These are phyloP conservation scores for Jamesozyma hellenica DNA, from an alignment of 805 yeast species.

Conservation along the genomic window DNA sequence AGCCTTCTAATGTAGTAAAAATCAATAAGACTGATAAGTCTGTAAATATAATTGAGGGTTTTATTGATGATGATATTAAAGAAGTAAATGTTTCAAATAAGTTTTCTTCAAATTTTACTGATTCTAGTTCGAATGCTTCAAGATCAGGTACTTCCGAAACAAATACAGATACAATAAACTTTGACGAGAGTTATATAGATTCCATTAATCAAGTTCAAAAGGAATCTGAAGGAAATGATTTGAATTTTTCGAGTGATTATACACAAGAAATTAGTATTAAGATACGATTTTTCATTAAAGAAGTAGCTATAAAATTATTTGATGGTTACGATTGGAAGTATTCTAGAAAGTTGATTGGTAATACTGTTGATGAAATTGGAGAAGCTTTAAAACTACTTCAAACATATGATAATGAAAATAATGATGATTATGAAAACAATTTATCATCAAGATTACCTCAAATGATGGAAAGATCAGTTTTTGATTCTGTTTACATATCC, in stretches of 20 bases:
- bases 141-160: not conserved
- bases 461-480: slow-evolving; percentile 15
- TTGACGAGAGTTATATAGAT: slow-evolving; percentile 3
- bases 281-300: slow-evolving; percentile 7
- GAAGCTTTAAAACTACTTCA: not conserved
- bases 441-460: not conserved
- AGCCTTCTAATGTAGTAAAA: slow-evolving; percentile 16
- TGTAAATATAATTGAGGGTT: slow-evolving; percentile 11
- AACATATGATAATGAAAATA: slow-evolving; percentile 20
- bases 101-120: not conserved
- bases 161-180: not conserved
- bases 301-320: slow-evolving; percentile 41
- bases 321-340: slow-evolving; percentile 93
- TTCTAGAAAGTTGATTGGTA: slow-evolving; percentile 56
- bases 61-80: slow-evolving; percentile 7
- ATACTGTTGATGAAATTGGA: slow-evolving; percentile 50
- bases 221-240: not conserved
- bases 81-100: not conserved
- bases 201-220: not conserved
- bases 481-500: slow-evolving; percentile 71
- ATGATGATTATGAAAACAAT: too few species aligned
- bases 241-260: not conserved
- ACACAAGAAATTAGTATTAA: not conserved
- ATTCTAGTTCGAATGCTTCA: not conserved
- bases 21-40: slow-evolving; percentile 7